Evolutionary conservation across 1,284 basidiomycete genomes (phyloP), one percentile per base, ranked within the genome.

Genomic region (Fistulina hepatica): DNA sequence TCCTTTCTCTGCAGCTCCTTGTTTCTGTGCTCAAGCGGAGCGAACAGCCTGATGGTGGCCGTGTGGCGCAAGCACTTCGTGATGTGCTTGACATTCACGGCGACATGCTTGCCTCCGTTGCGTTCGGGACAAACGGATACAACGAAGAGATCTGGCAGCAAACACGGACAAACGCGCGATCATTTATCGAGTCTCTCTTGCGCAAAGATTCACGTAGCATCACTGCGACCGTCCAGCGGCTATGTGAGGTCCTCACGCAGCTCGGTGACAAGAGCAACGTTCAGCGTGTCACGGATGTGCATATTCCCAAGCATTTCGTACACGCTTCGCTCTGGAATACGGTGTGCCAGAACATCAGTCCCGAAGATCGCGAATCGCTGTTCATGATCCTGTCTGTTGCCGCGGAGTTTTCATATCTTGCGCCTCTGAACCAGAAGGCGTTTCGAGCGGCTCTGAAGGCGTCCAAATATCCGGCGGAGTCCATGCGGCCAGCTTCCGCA

Each of bases 401-500:
- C 4, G 64, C 80, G 0, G 63, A 63, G 16, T 67, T 71, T 13
- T 68, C 81, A 2, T 79, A 88, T 53, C 53, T 90, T 20, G 82
- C 86, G 50, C 53, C 59, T 21, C 60, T 92, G 13, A 64, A 67
- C 43, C 49, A 65, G 33, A 56, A 59, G 20, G 67, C 75, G 11
- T 81, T 73, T 46, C 56, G 54, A 22, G 47, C 58, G 2, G 51
- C 60, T 2, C 55, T 70, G 40, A 52, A 63, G 51, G 24, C 48
- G n/a, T n/a, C n/a, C 40, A 23, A 42, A 49, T 12, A 47, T 37
- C 30, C 42, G 3, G 31, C 48, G 23, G 42, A 31, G 45, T 49
- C 48, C 46, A 52, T 46, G 10, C 51, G 36, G 36, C 48, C 15
- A 47, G 54, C 49, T 36, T 47, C 49, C 1, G 59, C 65, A 2